phyloP scores from a whole-genome alignment of 805 yeast species.

The Metschnikowia amazonensis region DNA sequence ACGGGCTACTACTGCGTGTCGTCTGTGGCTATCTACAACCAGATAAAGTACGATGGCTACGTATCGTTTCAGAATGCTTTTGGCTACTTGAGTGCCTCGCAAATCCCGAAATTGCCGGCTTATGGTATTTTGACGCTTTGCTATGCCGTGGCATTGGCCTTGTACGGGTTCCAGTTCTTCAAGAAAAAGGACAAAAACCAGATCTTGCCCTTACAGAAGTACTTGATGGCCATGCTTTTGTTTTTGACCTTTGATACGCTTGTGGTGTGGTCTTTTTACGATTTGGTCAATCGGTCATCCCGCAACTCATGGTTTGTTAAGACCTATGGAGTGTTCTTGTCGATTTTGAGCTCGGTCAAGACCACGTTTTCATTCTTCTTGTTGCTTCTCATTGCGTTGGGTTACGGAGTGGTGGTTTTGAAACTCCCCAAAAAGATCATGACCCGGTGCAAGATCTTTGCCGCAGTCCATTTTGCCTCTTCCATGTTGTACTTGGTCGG shows the following conservation, averaged over 20 bases:
- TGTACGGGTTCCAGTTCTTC: slow-evolving; percentile 81
- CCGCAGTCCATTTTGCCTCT: slow-evolving; percentile 36
- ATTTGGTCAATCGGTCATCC: slow-evolving; percentile 62
- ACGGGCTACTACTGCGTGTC: slow-evolving; percentile 95
- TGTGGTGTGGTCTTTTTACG: slow-evolving; percentile 88
- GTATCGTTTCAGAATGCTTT: slow-evolving; percentile 87
- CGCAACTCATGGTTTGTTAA: slow-evolving; percentile 56
- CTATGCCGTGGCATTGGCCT: slow-evolving; percentile 76
- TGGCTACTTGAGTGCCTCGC: slow-evolving; percentile 85
- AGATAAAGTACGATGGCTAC: slow-evolving; percentile 53
- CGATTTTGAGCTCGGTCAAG: slow-evolving; percentile 75
- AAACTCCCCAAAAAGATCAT: slow-evolving; percentile 71
- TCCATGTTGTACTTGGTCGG: slow-evolving; percentile 33
- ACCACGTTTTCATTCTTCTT: slow-evolving; percentile 86
- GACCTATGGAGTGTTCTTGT: slow-evolving; percentile 67
- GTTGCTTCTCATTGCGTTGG: slow-evolving; percentile 78
- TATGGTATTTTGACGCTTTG: slow-evolving; percentile 82
- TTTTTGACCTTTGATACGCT: slow-evolving; percentile 82
- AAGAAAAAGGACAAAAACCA: slow-evolving; percentile 73
- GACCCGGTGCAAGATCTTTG: slow-evolving; percentile 52
- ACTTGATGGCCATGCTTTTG: slow-evolving; percentile 79
- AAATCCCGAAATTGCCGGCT: slow-evolving; percentile 84
- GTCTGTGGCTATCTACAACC: slow-evolving; percentile 47
- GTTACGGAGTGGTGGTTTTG: slow-evolving; percentile 92
- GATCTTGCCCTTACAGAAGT: slow-evolving; percentile 83